Evolutionary conservation across 2,329 filamentous ascomycete species (phyloP).

Genomic region (Pseudogymnoascus sp.): DNA sequence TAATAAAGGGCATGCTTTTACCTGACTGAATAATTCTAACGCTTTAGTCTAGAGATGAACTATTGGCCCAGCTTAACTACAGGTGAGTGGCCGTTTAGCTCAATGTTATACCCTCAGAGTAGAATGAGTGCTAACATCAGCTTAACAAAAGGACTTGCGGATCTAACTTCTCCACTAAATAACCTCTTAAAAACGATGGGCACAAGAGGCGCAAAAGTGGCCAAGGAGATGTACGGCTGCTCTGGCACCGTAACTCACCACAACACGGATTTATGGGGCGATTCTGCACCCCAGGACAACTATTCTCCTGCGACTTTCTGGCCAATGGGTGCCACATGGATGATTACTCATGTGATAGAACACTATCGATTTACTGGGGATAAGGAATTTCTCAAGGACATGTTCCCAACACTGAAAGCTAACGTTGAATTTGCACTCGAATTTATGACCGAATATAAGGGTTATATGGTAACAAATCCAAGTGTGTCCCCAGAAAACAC

Average conservation of each 20-base stretch:
- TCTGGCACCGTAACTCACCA: conserved; percentile 20
- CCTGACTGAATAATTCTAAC: neutral
- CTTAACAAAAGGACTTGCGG: neutral
- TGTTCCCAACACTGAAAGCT: conserved; percentile 27
- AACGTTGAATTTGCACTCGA: conserved; percentile 28
- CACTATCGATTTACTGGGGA: conserved; percentile 32
- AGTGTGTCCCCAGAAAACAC: conserved; percentile 30
- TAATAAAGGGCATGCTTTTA: neutral
- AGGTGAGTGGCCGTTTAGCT: neutral
- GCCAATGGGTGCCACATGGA: conserved; percentile 34
- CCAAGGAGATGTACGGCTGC: conserved; percentile 19
- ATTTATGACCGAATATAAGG: conserved; percentile 20
- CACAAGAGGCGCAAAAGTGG: neutral
- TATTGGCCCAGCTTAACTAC: conserved; percentile 9
- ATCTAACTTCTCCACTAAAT: neutral
- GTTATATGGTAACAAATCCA: conserved; percentile 25
- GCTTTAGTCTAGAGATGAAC: neutral
- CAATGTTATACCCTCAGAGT: neutral
- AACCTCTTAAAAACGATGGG: conserved; percentile 4
- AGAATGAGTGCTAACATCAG: neutral
- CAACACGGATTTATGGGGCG: conserved; percentile 24
- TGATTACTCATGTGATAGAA: conserved; percentile 32
- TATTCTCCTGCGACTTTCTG: conserved; percentile 23
- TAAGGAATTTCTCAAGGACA: conserved; percentile 21
- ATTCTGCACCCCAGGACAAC: conserved; percentile 20